Conservation (phyloP, 1,284 basidiomycete genomes). For the Ustilago curta region DNA sequence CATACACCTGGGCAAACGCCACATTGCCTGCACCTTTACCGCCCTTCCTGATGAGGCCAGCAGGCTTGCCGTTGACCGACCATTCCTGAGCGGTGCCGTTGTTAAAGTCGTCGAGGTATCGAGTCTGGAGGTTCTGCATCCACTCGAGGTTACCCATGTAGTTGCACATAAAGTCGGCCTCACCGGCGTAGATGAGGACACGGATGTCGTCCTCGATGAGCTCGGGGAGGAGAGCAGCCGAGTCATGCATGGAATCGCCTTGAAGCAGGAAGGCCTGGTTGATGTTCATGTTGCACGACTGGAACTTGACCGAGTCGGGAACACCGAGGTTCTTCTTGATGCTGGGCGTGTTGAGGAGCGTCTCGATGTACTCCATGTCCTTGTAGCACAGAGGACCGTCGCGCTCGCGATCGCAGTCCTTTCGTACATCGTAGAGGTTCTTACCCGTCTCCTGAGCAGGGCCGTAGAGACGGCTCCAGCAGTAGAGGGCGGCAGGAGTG, state of each 20-base stretch:
- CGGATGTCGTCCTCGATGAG: slow-evolving; percentile 81
- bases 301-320: slow-evolving; percentile 75
- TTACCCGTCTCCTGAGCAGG: slow-evolving; percentile 72
- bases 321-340: slow-evolving; percentile 83
- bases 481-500: slow-evolving; percentile 72
- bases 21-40: slow-evolving; percentile 64
- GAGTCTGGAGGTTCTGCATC: slow-evolving; percentile 58
- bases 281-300: slow-evolving; percentile 72
- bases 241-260: slow-evolving; percentile 83
- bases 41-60: slow-evolving; percentile 56
- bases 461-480: slow-evolving; percentile 72
- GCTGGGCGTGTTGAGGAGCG: slow-evolving; percentile 70
- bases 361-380: slow-evolving; percentile 75
- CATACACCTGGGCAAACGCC: slow-evolving; percentile 52
- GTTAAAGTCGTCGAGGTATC: slow-evolving; percentile 59
- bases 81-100: slow-evolving; percentile 52
- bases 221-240: slow-evolving; percentile 78
- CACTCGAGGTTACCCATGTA: slow-evolving; percentile 66
- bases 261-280: slow-evolving; percentile 79
- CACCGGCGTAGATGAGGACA: slow-evolving; percentile 84
- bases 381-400: slow-evolving; percentile 74
- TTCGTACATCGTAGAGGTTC: slow-evolving; percentile 83
- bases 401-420: slow-evolving; percentile 77
- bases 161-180: slow-evolving; percentile 79
- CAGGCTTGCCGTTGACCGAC: slow-evolving; percentile 55